Evolutionary conservation across 2,329 filamentous ascomycete genomes (phyloP).

Genomic region (Ascochyta pisi): DNA sequence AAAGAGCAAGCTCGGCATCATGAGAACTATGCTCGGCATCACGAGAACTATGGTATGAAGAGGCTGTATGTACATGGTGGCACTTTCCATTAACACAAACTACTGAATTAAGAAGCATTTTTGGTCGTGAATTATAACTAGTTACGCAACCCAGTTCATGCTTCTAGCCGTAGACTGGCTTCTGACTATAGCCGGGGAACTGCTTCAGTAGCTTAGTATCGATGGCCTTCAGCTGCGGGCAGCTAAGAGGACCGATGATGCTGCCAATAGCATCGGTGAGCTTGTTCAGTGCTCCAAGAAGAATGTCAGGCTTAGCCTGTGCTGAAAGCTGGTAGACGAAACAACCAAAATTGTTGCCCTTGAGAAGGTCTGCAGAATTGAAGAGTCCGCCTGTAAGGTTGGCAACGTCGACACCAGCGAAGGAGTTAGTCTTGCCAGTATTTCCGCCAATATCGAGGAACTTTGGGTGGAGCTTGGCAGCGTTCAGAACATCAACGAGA

Average conservation of each 20-base stretch:
- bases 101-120: no score
- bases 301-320: conserved; percentile 31
- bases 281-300: conserved; percentile 21
- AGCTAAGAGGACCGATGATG: conserved; percentile 23
- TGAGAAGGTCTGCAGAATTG: conserved; percentile 19
- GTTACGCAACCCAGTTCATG: background rate
- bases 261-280: conserved; percentile 25
- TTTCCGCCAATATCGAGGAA: conserved; percentile 34
- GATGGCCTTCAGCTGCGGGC: conserved; percentile 25
- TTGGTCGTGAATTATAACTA: background rate
- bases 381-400: conserved; percentile 27
- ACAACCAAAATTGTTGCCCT: conserved; percentile 28
- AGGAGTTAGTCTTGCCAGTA: conserved; percentile 31
- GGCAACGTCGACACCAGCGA: conserved; percentile 25
- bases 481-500: conserved; percentile 26
- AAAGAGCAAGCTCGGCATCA: no score
- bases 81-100: no score
- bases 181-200: conserved; percentile 29
- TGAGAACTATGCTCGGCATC: no score
- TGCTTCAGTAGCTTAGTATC: conserved; percentile 24
- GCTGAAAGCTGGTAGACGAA: conserved; percentile 28
- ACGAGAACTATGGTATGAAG: no score
- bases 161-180: conserved; percentile 24
- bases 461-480: conserved; percentile 29
- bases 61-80: background rate